phyloP scores from a whole-genome alignment of 2,329 filamentous ascomycete genomes.

The Fusarium denticulatum region DNA sequence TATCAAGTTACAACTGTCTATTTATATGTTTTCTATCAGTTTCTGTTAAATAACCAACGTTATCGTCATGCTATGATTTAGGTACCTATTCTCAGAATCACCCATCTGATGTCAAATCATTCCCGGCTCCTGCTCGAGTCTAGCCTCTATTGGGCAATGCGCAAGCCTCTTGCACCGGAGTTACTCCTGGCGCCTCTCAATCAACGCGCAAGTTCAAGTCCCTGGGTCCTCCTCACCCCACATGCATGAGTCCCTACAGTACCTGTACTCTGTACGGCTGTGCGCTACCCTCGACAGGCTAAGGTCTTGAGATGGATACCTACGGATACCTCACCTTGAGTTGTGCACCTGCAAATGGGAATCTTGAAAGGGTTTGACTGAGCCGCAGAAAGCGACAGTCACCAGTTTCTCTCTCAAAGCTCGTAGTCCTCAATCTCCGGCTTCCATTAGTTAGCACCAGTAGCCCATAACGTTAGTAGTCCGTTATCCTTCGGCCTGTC shows the following conservation, averaged over 20 bases:
- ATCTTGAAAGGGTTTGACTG: constrained; percentile 13
- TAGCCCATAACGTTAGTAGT: neutral
- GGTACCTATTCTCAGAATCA: neutral
- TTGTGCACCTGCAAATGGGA: constrained; percentile 3
- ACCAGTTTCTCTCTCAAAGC: neutral
- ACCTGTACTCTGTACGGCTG: neutral
- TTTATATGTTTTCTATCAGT: neutral
- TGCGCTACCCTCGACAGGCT: constrained; percentile 8
- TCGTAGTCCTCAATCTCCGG: neutral
- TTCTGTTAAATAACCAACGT: neutral
- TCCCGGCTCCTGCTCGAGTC: neutral
- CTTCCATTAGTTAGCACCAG: neutral
- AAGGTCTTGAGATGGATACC: neutral
- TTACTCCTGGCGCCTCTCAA: constrained; percentile 3
- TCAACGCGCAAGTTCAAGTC: neutral
- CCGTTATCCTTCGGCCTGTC: constrained; percentile 2
- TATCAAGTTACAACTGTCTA: too few relatives aligned
- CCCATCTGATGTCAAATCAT: neutral
- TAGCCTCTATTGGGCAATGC: neutral
- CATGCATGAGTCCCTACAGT: neutral
- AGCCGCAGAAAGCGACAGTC: constrained; percentile 21
- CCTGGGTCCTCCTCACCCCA: constrained; percentile 1
- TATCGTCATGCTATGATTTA: neutral
- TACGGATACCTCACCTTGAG: neutral
- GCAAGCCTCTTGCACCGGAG: constrained; percentile 8